Conservation (phyloP, 23 red algal genomes). For the Pyropia haitanensis region DNA sequence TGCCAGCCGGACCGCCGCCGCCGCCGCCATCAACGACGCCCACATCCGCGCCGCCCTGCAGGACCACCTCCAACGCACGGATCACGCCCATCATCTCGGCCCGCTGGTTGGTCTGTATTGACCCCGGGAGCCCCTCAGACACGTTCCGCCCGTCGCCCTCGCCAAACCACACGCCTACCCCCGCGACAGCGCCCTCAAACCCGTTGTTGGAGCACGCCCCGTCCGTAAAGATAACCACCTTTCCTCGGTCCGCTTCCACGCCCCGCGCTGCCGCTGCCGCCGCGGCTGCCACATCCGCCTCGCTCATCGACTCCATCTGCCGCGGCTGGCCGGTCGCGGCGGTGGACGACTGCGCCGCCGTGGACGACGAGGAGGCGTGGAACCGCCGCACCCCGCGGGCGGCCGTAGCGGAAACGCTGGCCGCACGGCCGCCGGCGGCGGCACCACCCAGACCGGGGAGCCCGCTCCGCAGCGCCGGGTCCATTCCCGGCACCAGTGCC, state of each 20-base stretch:
- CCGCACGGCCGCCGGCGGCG: too few species aligned
- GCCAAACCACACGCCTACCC: slow-evolving; percentile 76
- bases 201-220: slow-evolving; percentile 78
- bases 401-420: too few species aligned
- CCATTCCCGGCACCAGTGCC: too few species aligned
- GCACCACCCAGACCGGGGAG: too few species aligned
- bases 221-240: slow-evolving; percentile 66
- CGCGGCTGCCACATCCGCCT: background rate
- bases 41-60: background rate
- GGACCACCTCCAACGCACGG: slow-evolving; percentile 43
- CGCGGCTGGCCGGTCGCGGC: background rate
- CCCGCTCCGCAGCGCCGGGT: too few species aligned
- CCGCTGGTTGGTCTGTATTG: slow-evolving; percentile 70
- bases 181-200: slow-evolving; percentile 13
- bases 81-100: slow-evolving; percentile 76
- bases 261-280: background rate
- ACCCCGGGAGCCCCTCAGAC: slow-evolving; percentile 21
- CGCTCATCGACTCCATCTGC: background rate
- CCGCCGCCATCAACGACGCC: too few species aligned
- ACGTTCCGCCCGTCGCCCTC: slow-evolving; percentile 45
- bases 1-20: too few species aligned
- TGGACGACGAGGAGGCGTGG: too few species aligned
- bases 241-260: background rate
- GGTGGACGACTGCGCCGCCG: background rate
- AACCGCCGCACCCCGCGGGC: too few species aligned